Base-by-base conservation (phyloP, 176 grass and related monocot species). In the Pharus latifolius region DNA sequence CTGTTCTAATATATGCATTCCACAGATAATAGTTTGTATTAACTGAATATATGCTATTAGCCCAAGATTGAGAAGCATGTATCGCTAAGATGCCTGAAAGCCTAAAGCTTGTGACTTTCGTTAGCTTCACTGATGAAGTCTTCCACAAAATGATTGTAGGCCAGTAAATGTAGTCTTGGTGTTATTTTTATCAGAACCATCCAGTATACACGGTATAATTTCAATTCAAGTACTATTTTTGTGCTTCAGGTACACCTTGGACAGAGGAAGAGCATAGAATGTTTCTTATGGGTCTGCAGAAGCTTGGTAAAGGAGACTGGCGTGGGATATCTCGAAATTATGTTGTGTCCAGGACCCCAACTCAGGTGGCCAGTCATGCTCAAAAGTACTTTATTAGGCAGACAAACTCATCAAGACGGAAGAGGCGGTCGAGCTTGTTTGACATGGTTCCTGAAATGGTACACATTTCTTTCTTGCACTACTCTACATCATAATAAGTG, bases 341-440 rank as follows among this genome's bases (percentile, higher is more conserved):
- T 59, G 93, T 97, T 25, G 63, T 90, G 44, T 90, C 93, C 28
- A 84, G 83, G 61, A 97, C 89, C 14, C 89, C 93, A 10, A 97
- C 93, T 75, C 93, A 97, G 56, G 93, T 97, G 47, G 93, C 93
- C 46, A 97, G 93, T 70, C 93, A 97, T 85, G 93, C 93, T 49
- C 89, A 97, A 58, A 97, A 92, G 61, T 90, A 97, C 50, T 97
- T 97, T 49, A 86, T 97, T 32, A 82, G 93, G 64, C 93, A 87
- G 67, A 85, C 74, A 67, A 97, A 97, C 56, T 76, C 84, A 31
- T 87, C 86, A 15, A 91, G 86, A 52, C 66, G 89, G 40, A 97
- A 97, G 83, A 87, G 89, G 10, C 87, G 93, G 32, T 85, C 89
- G 51, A 97, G 93, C 75, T 74, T 97, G 52, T 92, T 97, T 75